phyloP scores from a whole-genome alignment of 192 early-diverging fungal genomes.

The Geosiphon pyriformis region DNA sequence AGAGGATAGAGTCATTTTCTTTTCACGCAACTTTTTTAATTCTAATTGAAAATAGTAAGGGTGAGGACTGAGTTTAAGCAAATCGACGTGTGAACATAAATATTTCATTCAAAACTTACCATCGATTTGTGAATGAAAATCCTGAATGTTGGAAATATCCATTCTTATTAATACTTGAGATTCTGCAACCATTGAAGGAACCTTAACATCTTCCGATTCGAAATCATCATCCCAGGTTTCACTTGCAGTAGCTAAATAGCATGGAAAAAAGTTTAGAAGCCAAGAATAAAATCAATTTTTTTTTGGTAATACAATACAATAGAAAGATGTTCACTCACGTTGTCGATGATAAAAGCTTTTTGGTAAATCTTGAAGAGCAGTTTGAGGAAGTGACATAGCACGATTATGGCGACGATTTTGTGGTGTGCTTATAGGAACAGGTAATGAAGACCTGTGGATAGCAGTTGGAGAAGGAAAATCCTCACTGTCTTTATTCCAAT shows the following conservation, averaged over 20 bases:
- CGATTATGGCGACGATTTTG: constrained; percentile 21
- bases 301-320: constrained; percentile 20
- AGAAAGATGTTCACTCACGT: background rate
- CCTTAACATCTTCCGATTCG: constrained; percentile 33
- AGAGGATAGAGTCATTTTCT: background rate
- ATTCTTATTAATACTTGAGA: constrained; percentile 33
- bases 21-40: constrained; percentile 27
- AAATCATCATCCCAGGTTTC: constrained; percentile 44
- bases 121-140: constrained; percentile 36
- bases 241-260: constrained; percentile 23
- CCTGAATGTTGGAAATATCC: constrained; percentile 36
- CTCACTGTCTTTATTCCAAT: background rate
- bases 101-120: constrained; percentile 23
- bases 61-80: background rate
- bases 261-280: constrained; percentile 19
- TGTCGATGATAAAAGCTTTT: constrained; percentile 11
- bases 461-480: constrained; percentile 13
- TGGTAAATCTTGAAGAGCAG: background rate
- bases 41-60: constrained; percentile 12
- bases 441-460: background rate
- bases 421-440: constrained; percentile 7
- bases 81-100: background rate
- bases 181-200: constrained; percentile 34
- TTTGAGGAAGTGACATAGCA: constrained; percentile 3
- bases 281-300: constrained; percentile 1